A percentile compares a stretch with the other conserved stretches of the same genome.
phyloP scores from a whole-genome alignment of 495 filamentous ascomycete species.

The Tuber brumale region DNA sequence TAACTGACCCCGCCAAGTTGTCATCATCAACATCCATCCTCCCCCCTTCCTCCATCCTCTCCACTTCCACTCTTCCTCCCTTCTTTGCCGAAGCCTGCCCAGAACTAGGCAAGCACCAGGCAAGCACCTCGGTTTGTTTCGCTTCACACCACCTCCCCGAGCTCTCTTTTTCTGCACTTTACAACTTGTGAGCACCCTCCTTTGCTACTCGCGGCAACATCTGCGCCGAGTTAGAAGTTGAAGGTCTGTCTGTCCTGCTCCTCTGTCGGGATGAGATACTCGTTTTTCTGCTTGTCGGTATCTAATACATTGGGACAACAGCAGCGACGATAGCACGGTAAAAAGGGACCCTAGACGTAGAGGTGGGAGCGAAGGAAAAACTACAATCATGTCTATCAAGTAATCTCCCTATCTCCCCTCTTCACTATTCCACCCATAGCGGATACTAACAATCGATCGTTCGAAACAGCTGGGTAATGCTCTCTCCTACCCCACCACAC shows the following conservation, averaged over 20 bases:
- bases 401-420: constrained; percentile 25
- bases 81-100: not conserved
- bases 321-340: not conserved
- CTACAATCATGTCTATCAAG: constrained; percentile 46
- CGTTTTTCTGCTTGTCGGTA: not conserved
- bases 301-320: not conserved
- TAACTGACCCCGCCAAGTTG: not conserved
- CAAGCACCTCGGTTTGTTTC: not conserved
- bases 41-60: not conserved
- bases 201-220: not conserved
- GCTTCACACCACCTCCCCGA: not conserved
- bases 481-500: constrained; percentile 50
- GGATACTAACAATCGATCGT: constrained; percentile 3
- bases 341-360: not conserved
- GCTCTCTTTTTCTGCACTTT: not conserved
- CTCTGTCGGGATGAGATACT: not conserved
- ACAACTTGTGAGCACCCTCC: not conserved
- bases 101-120: not conserved
- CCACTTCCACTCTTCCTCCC: not conserved
- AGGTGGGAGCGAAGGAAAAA: not conserved
- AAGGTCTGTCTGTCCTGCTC: not conserved
- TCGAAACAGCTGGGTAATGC: constrained; percentile 68
- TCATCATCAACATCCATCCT: not conserved
- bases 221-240: not conserved
- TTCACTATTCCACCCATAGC: not conserved